Conservation (phyloP, 2,329 filamentous ascomycete genomes). For the Botryosphaeria dothidea region DNA sequence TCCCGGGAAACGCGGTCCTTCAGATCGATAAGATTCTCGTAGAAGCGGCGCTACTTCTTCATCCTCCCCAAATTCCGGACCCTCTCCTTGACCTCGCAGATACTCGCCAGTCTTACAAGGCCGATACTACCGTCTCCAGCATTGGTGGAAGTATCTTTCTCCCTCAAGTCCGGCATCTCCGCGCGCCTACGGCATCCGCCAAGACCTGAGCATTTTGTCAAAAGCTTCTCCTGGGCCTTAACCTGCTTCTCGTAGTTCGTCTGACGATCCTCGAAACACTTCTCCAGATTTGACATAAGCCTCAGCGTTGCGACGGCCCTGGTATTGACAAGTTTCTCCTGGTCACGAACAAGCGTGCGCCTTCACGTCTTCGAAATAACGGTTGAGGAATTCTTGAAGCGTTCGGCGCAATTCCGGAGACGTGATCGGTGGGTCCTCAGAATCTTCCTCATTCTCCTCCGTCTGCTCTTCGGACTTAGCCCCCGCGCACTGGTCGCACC, state of each 20-base stretch:
- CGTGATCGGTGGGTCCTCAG: slow-evolving; percentile 72
- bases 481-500: slow-evolving; percentile 60
- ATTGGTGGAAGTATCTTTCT: slow-evolving; percentile 70
- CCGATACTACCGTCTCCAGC: slow-evolving; percentile 78
- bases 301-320: slow-evolving; percentile 93
- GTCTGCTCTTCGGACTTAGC: slow-evolving; percentile 55
- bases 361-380: slow-evolving; percentile 94
- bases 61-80: slow-evolving; percentile 96
- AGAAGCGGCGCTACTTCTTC: slow-evolving; percentile 97
- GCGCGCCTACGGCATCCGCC: slow-evolving; percentile 81
- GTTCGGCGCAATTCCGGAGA: slow-evolving; percentile 75
- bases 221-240: slow-evolving; percentile 87
- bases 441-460: slow-evolving; percentile 54
- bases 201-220: slow-evolving; percentile 88
- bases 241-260: slow-evolving; percentile 92
- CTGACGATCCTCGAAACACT: slow-evolving; percentile 95
- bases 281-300: slow-evolving; percentile 98
- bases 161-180: slow-evolving; percentile 92
- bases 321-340: slow-evolving; percentile 82
- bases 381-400: slow-evolving; percentile 81
- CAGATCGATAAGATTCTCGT: slow-evolving; percentile 92
- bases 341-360: slow-evolving; percentile 84
- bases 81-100: slow-evolving; percentile 83
- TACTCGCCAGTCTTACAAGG: slow-evolving; percentile 94
- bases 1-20: slow-evolving; percentile 92